Percentiles rank a stretch among this genome's conserved stretches.
Conservation (phyloP, 208 protist species). For the Naegleria gruberi region DNA sequence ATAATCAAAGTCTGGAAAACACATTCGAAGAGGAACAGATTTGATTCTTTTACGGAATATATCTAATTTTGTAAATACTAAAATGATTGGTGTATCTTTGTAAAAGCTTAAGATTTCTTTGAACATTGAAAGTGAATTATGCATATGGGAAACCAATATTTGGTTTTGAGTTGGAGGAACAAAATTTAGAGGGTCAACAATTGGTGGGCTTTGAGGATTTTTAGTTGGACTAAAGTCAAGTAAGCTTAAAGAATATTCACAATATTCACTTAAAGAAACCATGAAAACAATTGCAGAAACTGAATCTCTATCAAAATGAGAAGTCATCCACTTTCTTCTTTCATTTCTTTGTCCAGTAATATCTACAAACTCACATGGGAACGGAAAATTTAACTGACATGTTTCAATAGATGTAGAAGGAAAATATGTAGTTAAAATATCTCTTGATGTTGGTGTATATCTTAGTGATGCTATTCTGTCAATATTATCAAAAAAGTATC, state of each 20-base stretch:
- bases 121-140: background rate
- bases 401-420: background rate
- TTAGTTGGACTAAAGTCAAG: background rate
- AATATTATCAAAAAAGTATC: background rate
- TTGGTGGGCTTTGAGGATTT: background rate
- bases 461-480: background rate
- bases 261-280: slow-evolving; percentile 38
- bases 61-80: slow-evolving; percentile 74
- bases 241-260: background rate
- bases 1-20: background rate
- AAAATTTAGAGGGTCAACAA: background rate
- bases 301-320: background rate
- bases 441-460: background rate
- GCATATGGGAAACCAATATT: background rate
- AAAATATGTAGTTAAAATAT: background rate
- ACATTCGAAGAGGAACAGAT: background rate
- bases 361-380: background rate
- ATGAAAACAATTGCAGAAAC: slow-evolving; percentile 68
- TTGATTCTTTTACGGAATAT: slow-evolving; percentile 66
- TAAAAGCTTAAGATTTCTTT: background rate
- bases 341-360: slow-evolving; percentile 25
- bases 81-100: slow-evolving; percentile 54
- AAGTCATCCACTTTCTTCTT: background rate
- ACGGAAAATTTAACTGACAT: background rate
- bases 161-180: background rate